These are phyloP conservation scores for Epithele typhae DNA, from an alignment of 768 basidiomycete species.

Conservation along the genomic window DNA sequence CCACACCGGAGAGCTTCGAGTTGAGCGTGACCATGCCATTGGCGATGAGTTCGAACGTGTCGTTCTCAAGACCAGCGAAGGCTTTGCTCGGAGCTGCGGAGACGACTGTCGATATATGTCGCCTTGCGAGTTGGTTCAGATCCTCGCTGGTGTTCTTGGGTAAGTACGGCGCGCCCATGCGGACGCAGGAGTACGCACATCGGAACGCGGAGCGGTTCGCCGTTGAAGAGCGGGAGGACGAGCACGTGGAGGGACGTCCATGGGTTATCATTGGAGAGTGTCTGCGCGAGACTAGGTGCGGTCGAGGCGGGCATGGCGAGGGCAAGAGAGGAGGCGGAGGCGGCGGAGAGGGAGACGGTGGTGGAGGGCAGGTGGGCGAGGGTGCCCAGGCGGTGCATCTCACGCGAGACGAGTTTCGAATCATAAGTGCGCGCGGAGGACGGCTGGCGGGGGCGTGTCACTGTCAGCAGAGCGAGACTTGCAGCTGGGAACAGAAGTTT, in stretches of 20 bases:
- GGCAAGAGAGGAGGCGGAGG: slow-evolving; percentile 44
- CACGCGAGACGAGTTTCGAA: slow-evolving; percentile 73
- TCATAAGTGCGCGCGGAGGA: slow-evolving; percentile 58
- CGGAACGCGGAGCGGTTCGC: slow-evolving; percentile 77
- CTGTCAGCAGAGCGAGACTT: too few species aligned
- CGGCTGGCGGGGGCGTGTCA: slow-evolving; percentile 8
- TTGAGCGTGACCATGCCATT: slow-evolving; percentile 92
- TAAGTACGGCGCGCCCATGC: neutral
- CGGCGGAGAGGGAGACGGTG: slow-evolving; percentile 45
- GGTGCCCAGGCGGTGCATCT: slow-evolving; percentile 80
- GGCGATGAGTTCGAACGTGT: slow-evolving; percentile 78
- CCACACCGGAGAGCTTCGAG: slow-evolving; percentile 69
- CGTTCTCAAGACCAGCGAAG: slow-evolving; percentile 66
- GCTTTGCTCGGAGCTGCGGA: slow-evolving; percentile 73
- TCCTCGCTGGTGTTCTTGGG: slow-evolving; percentile 65
- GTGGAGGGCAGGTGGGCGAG: slow-evolving; percentile 50
- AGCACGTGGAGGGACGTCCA: slow-evolving; percentile 85
- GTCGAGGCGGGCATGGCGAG: slow-evolving; percentile 17
- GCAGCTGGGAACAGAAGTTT: too few species aligned
- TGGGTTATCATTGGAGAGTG: slow-evolving; percentile 55
- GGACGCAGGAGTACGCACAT: slow-evolving; percentile 60
- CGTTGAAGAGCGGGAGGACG: slow-evolving; percentile 88
- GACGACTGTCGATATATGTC: slow-evolving; percentile 71
- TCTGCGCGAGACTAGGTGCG: slow-evolving; percentile 16
- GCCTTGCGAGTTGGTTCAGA: slow-evolving; percentile 74